Percentiles rank a stretch among this genome's conserved stretches.
These are phyloP conservation scores for Solanum corneliomulleri DNA, from an alignment of 257 asterid species.

Conservation along the genomic window DNA sequence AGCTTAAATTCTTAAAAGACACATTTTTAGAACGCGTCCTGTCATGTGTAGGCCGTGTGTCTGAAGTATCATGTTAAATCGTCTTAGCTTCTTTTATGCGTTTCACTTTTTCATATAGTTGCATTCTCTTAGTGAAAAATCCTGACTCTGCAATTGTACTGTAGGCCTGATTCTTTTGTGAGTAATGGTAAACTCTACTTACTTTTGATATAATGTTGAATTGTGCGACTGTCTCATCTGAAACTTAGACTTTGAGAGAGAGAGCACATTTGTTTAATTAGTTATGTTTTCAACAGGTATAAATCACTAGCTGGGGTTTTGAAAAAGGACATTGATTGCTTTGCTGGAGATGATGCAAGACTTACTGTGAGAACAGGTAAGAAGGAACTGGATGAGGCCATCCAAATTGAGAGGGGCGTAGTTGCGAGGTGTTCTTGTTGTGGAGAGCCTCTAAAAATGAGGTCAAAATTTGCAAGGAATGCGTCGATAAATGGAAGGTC, in stretches of 20 bases:
- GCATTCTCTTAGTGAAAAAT: neutral
- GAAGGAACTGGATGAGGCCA: conserved; percentile 29
- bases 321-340: conserved; percentile 43
- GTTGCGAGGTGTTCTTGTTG: conserved; percentile 62
- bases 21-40: neutral
- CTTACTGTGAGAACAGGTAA: conserved; percentile 10
- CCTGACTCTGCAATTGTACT: neutral
- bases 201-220: neutral
- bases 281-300: conserved; percentile 2
- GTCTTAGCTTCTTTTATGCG: neutral
- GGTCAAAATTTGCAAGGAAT: conserved; percentile 20
- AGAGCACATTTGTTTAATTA: neutral
- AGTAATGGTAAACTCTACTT: neutral
- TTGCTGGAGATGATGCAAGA: conserved; percentile 23
- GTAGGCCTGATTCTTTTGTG: neutral
- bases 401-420: conserved; percentile 17
- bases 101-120: neutral
- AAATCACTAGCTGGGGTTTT: conserved; percentile 56
- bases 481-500: conserved; percentile 28
- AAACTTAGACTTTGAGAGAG: neutral
- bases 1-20: neutral
- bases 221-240: neutral
- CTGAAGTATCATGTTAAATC: neutral
- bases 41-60: neutral
- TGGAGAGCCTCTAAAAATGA: conserved; percentile 48